phyloP scores from a whole-genome alignment of 2,329 filamentous ascomycete genomes.

The Chaetomiaceae sp. region DNA sequence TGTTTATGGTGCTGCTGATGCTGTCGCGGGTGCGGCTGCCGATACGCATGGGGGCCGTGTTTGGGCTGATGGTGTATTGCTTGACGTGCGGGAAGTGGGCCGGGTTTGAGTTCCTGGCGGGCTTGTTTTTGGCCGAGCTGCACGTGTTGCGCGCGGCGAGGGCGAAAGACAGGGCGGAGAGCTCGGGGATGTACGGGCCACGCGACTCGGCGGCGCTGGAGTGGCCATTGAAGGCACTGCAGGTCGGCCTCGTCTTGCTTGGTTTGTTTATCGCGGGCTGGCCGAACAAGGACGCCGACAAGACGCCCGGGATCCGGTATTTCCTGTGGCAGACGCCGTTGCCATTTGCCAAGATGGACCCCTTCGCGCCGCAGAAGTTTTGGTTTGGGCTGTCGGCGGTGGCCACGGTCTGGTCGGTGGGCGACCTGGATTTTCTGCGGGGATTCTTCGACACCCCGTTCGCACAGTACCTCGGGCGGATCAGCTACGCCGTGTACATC shows the following conservation, averaged over 20 bases:
- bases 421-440: slow-evolving; percentile 34
- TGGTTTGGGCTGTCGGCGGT: slow-evolving; percentile 37
- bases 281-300: slow-evolving; percentile 36
- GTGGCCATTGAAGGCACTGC: slow-evolving; percentile 23
- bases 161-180: slow-evolving; percentile 23
- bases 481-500: slow-evolving; percentile 56
- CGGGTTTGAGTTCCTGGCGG: slow-evolving; percentile 43
- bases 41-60: slow-evolving; percentile 31
- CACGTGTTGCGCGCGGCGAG: slow-evolving; percentile 34
- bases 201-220: slow-evolving; percentile 2
- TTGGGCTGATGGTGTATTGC: slow-evolving; percentile 37
- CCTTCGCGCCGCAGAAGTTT: slow-evolving; percentile 34
- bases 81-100: slow-evolving; percentile 39
- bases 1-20: slow-evolving; percentile 39
- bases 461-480: slow-evolving; percentile 52
- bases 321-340: slow-evolving; percentile 33
- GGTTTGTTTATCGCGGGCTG: slow-evolving; percentile 38
- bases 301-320: slow-evolving; percentile 33
- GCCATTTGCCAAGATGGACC: slow-evolving; percentile 32
- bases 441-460: slow-evolving; percentile 42
- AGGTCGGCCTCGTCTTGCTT: slow-evolving; percentile 29
- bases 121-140: slow-evolving; percentile 43
- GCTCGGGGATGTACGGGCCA: slow-evolving; percentile 12
- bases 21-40: slow-evolving; percentile 33
- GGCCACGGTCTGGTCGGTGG: slow-evolving; percentile 36